phyloP scores from a whole-genome alignment of 2,329 filamentous ascomycete species.

The Verticillium isaacii region DNA sequence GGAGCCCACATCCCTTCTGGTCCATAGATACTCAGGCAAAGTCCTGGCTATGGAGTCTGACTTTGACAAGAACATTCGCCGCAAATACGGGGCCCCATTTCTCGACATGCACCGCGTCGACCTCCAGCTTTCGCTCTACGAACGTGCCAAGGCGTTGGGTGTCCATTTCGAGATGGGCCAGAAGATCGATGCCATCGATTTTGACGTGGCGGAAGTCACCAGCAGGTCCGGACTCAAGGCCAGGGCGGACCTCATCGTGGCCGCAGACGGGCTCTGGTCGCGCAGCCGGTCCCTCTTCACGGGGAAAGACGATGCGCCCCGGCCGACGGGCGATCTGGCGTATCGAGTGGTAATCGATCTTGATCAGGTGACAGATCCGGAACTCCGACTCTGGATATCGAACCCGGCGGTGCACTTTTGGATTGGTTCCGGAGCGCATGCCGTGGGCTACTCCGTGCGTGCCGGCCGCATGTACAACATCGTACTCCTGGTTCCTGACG shows the following conservation, averaged over 20 bases:
- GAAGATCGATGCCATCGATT: constrained; percentile 41
- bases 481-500: constrained; percentile 60
- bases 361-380: constrained; percentile 44
- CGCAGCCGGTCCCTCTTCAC: constrained; percentile 45
- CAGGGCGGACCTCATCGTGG: constrained; percentile 53
- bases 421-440: constrained; percentile 58
- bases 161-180: constrained; percentile 44
- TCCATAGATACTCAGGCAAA: constrained; percentile 48
- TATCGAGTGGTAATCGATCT: constrained; percentile 55
- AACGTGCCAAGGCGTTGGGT: constrained; percentile 47
- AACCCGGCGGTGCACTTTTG: constrained; percentile 54
- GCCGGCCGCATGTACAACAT: constrained; percentile 59
- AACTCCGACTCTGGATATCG: constrained; percentile 46
- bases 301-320: constrained; percentile 38
- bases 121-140: constrained; percentile 48
- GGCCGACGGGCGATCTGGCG: constrained; percentile 59
- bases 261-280: constrained; percentile 62
- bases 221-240: constrained; percentile 31
- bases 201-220: constrained; percentile 36
- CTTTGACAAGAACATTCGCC: constrained; percentile 48
- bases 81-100: constrained; percentile 53
- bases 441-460: constrained; percentile 57
- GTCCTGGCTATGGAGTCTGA: constrained; percentile 43
- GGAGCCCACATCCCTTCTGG: constrained; percentile 41
- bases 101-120: constrained; percentile 59